A percentile compares a stretch with the other conserved stretches of the same genome.
These are phyloP conservation scores for Chlorella sp. DNA, from an alignment of 139 green algal genomes.

Conservation along the genomic window DNA sequence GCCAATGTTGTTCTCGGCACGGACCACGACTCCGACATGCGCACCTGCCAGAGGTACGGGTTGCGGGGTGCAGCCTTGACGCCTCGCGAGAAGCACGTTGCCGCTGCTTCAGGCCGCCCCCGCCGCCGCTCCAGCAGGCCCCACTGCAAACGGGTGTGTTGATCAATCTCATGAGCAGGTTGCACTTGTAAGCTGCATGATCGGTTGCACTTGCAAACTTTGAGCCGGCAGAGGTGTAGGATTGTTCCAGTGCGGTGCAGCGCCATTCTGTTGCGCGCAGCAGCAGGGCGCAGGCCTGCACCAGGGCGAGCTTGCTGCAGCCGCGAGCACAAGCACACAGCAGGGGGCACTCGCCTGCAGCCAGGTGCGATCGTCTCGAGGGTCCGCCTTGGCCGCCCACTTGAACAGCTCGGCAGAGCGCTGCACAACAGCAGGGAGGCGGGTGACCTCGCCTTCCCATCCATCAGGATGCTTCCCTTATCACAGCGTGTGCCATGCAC, in stretches of 20 bases:
- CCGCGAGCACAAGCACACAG: neutral
- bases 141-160: slow-evolving; percentile 59
- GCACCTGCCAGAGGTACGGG: slow-evolving; percentile 71
- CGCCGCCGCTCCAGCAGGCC: slow-evolving; percentile 71
- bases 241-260: no score
- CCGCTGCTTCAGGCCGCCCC: slow-evolving; percentile 42
- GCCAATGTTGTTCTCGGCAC: neutral
- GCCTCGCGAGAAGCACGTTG: slow-evolving; percentile 60
- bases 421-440: neutral
- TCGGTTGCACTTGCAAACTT: no score
- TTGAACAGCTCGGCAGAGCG: slow-evolving; percentile 44
- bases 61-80: slow-evolving; percentile 58
- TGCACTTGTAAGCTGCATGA: no score
- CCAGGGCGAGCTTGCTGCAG: no score
- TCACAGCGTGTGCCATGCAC: no score
- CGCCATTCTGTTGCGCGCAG: no score
- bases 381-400: slow-evolving; percentile 6
- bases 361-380: slow-evolving; percentile 71
- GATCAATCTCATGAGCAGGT: no score
- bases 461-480: no score
- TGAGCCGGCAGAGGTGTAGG: no score
- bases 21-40: neutral
- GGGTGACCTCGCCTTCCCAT: no score
- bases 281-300: neutral
- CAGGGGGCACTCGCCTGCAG: slow-evolving; percentile 24